Evolutionary conservation across 306 rosid species (phyloP), one percentile per base, ranked within the genome.

Genomic region (Pachyrhizus erosus): DNA sequence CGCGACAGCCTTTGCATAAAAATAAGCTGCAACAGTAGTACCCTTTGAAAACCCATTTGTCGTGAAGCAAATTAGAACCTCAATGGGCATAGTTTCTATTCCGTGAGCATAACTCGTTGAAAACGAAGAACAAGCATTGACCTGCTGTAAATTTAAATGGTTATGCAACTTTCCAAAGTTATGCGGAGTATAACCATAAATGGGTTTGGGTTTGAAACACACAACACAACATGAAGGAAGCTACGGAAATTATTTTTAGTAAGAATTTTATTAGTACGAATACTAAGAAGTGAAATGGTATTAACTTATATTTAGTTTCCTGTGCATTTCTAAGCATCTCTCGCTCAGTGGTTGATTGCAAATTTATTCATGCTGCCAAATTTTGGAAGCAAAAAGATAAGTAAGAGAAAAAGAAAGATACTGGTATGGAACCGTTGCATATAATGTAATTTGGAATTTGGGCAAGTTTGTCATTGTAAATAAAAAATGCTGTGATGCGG

Each of bases 41-140:
- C 45, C 27, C 15, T 61, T 68, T 7, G 66, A 49, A 82, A 64
- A 68, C 20, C 79, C 51, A 12, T 74, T 86, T 78, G 82, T 79
- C 82, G 33, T 31, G 79, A 60, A 74, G 76, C 79, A 68, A 60
- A 74, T 48, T 37, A 65, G 37, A 72, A 85, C 26, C 49, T 48
- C 62, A 29, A 17, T 77, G 73, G 17, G 62, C 78, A 82, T 31
- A 49, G n/a, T 58, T 48, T 39, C 27, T 62, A 34, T 33, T 61
- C 18, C 29, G 1, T 21, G 66, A 40, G 72, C 45, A 24, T 15
- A 46, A 17, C 78, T 46, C 5, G 54, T 26, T 40, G 76, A 64
- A 24, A 72, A 73, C 34, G 48, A 64, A 70, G 42, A 64, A 13
- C 46, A 70, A 15, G 55, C 79, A 60, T 46, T 24, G n/a, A 65